Percentiles rank a stretch among this genome's conserved stretches.
phyloP scores from a whole-genome alignment of 2,329 filamentous ascomycete species.

The Fusarium stilboides region DNA sequence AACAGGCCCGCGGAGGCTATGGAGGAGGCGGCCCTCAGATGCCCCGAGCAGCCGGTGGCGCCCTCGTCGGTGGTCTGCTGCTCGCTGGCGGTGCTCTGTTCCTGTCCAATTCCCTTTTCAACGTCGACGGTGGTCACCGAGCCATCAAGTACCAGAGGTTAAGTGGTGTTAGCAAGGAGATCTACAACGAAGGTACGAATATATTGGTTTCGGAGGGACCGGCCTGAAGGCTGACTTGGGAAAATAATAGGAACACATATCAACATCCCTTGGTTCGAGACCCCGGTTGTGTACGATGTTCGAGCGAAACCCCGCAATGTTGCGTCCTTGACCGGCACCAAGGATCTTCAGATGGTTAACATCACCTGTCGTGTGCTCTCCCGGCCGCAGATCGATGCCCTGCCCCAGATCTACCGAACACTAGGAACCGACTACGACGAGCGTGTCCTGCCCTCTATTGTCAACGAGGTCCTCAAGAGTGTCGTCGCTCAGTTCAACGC shows the following conservation, averaged over 20 bases:
- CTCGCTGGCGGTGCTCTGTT: conserved; percentile 66
- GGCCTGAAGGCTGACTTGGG: conserved; percentile 34
- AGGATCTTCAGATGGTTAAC: conserved; percentile 99
- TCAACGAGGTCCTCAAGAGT: conserved; percentile 98
- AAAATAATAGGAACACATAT: conserved; percentile 84
- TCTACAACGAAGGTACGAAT: conserved; percentile 88
- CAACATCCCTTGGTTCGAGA: conserved; percentile 96
- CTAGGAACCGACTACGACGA: conserved; percentile 97
- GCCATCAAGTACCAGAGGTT: conserved; percentile 98
- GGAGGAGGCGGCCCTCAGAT: conserved; percentile 61
- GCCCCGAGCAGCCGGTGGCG: conserved; percentile 58
- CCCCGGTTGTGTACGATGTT: conserved; percentile 96
- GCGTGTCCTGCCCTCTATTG: conserved; percentile 95
- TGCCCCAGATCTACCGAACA: conserved; percentile 97
- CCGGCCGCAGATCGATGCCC: conserved; percentile 85
- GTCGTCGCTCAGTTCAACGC: conserved; percentile 99
- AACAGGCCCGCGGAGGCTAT: conserved; percentile 60
- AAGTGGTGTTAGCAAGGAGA: conserved; percentile 94
- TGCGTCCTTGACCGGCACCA: conserved; percentile 96
- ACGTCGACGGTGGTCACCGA: conserved; percentile 97
- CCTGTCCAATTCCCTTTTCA: conserved; percentile 76
- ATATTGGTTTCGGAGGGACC: conserved; percentile 27
- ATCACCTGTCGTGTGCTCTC: conserved; percentile 99
- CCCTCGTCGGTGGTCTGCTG: conserved; percentile 60
- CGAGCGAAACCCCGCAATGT: conserved; percentile 98